These are phyloP conservation scores for Chlorella sp. DNA, from an alignment of 139 green algal species.

Conservation along the genomic window DNA sequence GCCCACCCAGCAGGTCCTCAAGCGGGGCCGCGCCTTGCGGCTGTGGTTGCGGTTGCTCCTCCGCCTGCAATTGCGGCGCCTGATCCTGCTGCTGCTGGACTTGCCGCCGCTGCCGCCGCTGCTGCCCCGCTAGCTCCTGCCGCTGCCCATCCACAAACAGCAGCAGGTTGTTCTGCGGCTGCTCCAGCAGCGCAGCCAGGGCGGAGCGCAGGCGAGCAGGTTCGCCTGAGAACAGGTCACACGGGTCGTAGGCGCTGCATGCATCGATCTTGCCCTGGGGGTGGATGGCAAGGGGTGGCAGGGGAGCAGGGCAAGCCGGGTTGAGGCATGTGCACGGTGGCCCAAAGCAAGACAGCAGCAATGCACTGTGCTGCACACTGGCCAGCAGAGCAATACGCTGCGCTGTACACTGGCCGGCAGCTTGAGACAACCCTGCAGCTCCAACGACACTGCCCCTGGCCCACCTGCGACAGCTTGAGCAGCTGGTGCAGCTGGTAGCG, in stretches of 20 bases:
- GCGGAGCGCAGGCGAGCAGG: constrained; percentile 41
- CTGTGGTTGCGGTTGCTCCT: not conserved
- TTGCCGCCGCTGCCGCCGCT: too few relatives aligned
- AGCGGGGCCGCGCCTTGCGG: not conserved
- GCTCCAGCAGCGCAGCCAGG: constrained; percentile 46
- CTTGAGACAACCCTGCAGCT: too few relatives aligned
- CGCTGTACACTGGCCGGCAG: too few relatives aligned
- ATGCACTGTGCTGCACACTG: too few relatives aligned
- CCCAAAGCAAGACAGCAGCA: too few relatives aligned
- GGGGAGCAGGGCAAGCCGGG: not conserved
- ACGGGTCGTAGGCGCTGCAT: constrained; percentile 71
- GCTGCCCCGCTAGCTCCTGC: not conserved
- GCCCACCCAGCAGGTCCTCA: not conserved
- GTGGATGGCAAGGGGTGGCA: not conserved
- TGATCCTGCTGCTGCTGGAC: not conserved
- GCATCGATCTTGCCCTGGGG: constrained; percentile 42
- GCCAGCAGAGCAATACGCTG: too few relatives aligned
- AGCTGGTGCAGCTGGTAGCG: constrained; percentile 72
- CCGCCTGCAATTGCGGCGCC: not conserved
- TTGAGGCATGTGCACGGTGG: not conserved
- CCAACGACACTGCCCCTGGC: not conserved
- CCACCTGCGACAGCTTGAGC: constrained; percentile 66
- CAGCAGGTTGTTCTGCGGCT: constrained; percentile 81
- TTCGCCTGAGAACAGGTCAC: constrained; percentile 80
- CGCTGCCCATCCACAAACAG: constrained; percentile 70